Base-by-base conservation (phyloP, 2,329 filamentous ascomycete genomes). In the Colletotrichum filicis region DNA sequence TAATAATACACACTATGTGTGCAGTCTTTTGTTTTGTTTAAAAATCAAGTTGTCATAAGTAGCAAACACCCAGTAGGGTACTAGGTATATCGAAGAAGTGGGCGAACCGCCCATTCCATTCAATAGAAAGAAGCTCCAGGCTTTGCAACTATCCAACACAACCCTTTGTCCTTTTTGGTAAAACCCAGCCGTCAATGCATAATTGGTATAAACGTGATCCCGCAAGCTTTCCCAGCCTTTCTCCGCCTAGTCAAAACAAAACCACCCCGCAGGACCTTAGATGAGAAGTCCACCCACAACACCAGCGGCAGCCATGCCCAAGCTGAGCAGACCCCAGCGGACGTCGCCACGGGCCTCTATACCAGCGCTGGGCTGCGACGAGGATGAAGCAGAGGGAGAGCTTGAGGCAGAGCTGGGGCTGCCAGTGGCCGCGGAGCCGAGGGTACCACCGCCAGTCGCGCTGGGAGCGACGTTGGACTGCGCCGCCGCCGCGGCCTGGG, bases 231-330 rank as follows among this genome's bases (percentile, higher is more conserved):
- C 19, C 59, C 24, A 14, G 14, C 7, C 22, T 8, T 28, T 7
- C 1, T 6, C 22, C 14, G 6, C 3, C 7, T 24, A 7, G 1
- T n/a, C 49, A 61, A 61, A 61, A 46, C 1, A 24, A 55, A 26
- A 16, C 3, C n/a, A n/a, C 2, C 5, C 5, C 30, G 16, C 14
- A 19, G 1, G 16, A 9, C 2, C 30, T 64, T 68, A 75, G 37
- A 75, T 53, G 57, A 75, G 67, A 4, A 75, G 63, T 0, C 74
- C 74, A 12, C 74, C 74, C 24, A 74, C 52, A 37, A 75, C 28
- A 32, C 71, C 74, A 0, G 74, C 66, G 30, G 73, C 58, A 37
- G 71, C 74, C 37, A 74, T 49, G 16, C 74, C 66, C 1, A 71
- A 19, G 66, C 71, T 71, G 46, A 75, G 46, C 12, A 75, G 58